Evolutionary conservation across 805 yeast species (phyloP), one percentile per base, ranked within the genome.

Genomic region (Hanseniaspora occidentalis): DNA sequence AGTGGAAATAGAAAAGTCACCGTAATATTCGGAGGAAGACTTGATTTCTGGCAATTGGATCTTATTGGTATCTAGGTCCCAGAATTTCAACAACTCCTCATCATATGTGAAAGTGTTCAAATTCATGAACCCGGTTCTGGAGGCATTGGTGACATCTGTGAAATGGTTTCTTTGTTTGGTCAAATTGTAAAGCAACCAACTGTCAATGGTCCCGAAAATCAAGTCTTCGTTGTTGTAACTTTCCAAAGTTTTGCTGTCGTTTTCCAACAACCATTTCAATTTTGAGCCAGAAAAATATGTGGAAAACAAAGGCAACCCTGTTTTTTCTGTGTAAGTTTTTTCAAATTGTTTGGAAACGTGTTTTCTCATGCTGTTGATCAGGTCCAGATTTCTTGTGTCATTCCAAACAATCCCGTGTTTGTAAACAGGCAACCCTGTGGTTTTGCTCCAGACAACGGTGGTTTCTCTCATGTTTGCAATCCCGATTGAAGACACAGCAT

Each of bases 401-500:
- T 89, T 84, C 97, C 97, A 88, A 27, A 88, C 94, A 58, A 88
- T 84, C 53, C 96, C 96, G 41, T 64, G 64, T 57, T 83, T 79
- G 55, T 79, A 72, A 41, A 85, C 71, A 3, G 95, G 94, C 48
- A 66, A 64, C 31, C 96, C 96, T 2, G 96, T 85, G 40, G 67
- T 67, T 48, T 77, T 71, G 43, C 85, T 79, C 96, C 96, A 88
- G 37, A 88, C 77, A 40, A 81, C 70, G 22, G 95, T 80, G 34
- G 97, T 88, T 64, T 88, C 97, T 57, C 97, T 75, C 92, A 89
- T 94, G 62, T 86, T 89, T 39, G 96, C 92, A 49, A 88, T 75
- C 20, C 97, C 97, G 50, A 88, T 70, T 36, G 84, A 77, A 43
- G 67, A 73, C 43, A 88, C 77, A 49, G 67, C 69, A 57, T 74